Percentiles rank a stretch among this genome's conserved stretches.
Conservation (phyloP, 106 monocot species). For the Iris macrosiphon region DNA sequence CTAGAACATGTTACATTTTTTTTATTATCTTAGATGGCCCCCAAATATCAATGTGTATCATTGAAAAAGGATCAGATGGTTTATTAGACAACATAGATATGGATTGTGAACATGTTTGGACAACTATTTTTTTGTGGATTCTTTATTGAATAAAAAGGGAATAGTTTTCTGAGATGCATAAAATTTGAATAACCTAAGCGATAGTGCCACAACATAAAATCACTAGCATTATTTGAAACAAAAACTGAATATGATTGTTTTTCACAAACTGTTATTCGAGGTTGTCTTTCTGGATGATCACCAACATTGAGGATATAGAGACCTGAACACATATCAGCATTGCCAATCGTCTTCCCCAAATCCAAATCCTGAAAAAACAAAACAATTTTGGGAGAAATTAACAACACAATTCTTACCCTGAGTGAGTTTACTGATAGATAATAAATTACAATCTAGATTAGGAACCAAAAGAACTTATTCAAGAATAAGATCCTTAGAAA, state of each 20-base stretch:
- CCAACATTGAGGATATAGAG: neutral
- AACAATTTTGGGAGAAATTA: neutral
- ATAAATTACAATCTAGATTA: neutral
- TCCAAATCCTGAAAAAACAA: neutral
- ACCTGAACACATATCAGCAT: neutral
- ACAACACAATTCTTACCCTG: neutral
- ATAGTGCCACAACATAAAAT: too few relatives aligned
- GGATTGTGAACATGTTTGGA: too few relatives aligned
- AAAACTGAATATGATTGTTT: too few relatives aligned
- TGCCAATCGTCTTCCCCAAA: neutral
- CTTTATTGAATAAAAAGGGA: too few relatives aligned
- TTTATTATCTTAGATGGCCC: neutral
- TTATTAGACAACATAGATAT: too few relatives aligned
- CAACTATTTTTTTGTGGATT: too few relatives aligned
- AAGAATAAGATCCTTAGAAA: neutral
- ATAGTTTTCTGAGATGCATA: too few relatives aligned
- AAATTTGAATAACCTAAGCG: too few relatives aligned
- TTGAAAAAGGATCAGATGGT: too few relatives aligned
- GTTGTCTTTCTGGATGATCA: neutral
- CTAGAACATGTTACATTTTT: slow-evolving; percentile 1
- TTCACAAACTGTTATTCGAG: too few relatives aligned
- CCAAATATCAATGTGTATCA: neutral
- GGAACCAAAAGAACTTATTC: neutral
- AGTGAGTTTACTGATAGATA: neutral
- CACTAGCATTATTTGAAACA: too few relatives aligned